phyloP scores from a whole-genome alignment of 2,329 filamentous ascomycete genomes.

The Neoscytalidium dimidiatum region DNA sequence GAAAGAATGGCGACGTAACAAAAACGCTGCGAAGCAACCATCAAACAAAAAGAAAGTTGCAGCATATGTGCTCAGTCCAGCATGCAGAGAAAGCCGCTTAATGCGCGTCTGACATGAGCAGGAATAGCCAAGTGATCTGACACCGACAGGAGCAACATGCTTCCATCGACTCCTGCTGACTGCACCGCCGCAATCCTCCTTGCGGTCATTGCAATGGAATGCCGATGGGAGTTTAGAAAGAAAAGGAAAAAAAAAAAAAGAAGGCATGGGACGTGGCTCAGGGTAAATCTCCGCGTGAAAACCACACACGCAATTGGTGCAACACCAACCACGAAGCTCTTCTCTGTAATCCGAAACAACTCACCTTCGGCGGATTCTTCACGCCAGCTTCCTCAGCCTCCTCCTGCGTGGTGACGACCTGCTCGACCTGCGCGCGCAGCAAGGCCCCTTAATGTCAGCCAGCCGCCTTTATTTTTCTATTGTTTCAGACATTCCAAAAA shows the following conservation, averaged over 20 bases:
- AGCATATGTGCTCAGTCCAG: too few relatives aligned
- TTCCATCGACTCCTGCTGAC: not conserved
- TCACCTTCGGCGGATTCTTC: conserved; percentile 47
- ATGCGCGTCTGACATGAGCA: too few relatives aligned
- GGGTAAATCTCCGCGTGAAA: not conserved
- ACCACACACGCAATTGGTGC: not conserved
- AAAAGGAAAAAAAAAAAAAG: not conserved
- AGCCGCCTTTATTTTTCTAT: not conserved
- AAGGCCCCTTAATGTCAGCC: conserved; percentile 1
- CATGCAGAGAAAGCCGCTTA: too few relatives aligned
- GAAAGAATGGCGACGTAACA: not conserved
- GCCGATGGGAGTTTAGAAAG: not conserved
- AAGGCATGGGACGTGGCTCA: too few relatives aligned
- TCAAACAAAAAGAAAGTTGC: too few relatives aligned
- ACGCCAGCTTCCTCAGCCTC: conserved; percentile 40
- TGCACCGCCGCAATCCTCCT: not conserved
- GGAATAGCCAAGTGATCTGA: too few relatives aligned
- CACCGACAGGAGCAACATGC: too few relatives aligned
- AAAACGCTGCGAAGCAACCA: too few relatives aligned
- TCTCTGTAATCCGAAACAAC: not conserved
- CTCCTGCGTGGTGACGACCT: conserved; percentile 37
- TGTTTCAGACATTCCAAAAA: not conserved
- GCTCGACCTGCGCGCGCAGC: conserved; percentile 33
- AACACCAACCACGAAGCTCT: not conserved
- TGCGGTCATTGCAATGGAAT: not conserved